Conservation (phyloP, 2,329 filamentous ascomycete genomes). For the Aspergillus novofumigatus region DNA sequence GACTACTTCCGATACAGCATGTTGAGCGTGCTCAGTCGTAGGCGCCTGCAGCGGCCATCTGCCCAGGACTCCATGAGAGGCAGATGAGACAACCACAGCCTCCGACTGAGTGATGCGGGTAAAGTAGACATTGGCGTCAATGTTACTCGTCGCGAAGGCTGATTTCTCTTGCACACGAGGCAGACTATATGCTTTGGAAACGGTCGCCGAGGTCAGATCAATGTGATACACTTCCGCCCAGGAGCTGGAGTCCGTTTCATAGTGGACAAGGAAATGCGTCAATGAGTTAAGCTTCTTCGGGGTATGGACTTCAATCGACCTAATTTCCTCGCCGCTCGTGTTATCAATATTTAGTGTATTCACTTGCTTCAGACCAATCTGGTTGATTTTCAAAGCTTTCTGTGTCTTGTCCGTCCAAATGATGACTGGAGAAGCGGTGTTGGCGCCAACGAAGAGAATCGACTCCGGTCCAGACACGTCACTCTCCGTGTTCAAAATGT, state of each 20-base stretch:
- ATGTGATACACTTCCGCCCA: conserved; percentile 86
- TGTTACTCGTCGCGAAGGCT: conserved; percentile 72
- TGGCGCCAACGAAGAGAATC: conserved; percentile 38
- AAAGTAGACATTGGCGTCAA: conserved; percentile 81
- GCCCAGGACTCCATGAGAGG: conserved; percentile 70
- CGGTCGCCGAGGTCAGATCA: conserved; percentile 62
- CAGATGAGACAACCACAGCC: conserved; percentile 68
- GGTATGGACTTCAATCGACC: conserved; percentile 64
- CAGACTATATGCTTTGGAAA: conserved; percentile 76
- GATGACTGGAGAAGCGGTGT: conserved; percentile 40
- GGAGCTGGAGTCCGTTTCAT: conserved; percentile 63
- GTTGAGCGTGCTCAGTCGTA: conserved; percentile 49
- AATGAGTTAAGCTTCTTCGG: conserved; percentile 67
- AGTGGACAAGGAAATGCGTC: conserved; percentile 83
- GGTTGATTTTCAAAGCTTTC: conserved; percentile 43
- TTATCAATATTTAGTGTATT: conserved; percentile 37
- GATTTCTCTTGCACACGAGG: conserved; percentile 67
- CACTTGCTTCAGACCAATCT: conserved; percentile 41
- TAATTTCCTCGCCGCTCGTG: conserved; percentile 43
- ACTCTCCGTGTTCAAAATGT: conserved; percentile 67
- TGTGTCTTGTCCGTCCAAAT: conserved; percentile 42
- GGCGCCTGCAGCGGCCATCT: conserved; percentile 62
- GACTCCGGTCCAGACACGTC: conserved; percentile 54
- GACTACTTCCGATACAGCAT: conserved; percentile 78
- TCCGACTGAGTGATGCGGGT: conserved; percentile 75